Conservation (phyloP, 2,329 filamentous ascomycete genomes). For the Fusarium anguioides region DNA sequence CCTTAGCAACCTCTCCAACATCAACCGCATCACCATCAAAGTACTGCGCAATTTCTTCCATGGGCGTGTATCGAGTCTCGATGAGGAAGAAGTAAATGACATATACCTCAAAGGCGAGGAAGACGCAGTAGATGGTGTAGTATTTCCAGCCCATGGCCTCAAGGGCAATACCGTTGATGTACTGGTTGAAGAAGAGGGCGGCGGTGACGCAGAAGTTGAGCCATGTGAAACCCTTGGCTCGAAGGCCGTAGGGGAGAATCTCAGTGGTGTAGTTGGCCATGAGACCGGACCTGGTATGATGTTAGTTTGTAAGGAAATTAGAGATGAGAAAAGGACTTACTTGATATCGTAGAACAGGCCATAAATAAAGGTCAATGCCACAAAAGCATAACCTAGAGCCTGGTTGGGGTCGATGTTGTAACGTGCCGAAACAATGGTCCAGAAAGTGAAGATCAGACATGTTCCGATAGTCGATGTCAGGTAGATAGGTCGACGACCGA, state of each 20-base stretch:
- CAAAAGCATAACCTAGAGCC: slow-evolving; percentile 39
- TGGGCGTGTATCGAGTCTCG: slow-evolving; percentile 17
- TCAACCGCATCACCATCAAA: slow-evolving; percentile 18
- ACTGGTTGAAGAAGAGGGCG: slow-evolving; percentile 34
- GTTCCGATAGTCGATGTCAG: slow-evolving; percentile 27
- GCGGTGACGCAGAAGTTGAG: slow-evolving; percentile 33
- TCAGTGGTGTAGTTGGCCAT: slow-evolving; percentile 42
- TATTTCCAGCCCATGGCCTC: slow-evolving; percentile 33
- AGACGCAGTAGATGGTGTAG: slow-evolving; percentile 27
- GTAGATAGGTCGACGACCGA: slow-evolving; percentile 25
- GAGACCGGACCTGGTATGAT: slow-evolving; percentile 46
- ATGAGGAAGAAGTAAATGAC: slow-evolving; percentile 32
- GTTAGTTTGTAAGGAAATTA: not conserved
- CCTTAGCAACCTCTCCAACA: slow-evolving; percentile 16
- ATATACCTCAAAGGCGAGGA: slow-evolving; percentile 19
- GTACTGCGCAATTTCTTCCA: slow-evolving; percentile 23
- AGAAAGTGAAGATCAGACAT: slow-evolving; percentile 46
- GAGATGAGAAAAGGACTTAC: not conserved
- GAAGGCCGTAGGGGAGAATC: slow-evolving; percentile 41
- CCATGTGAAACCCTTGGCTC: slow-evolving; percentile 34
- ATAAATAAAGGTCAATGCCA: slow-evolving; percentile 54
- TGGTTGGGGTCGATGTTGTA: slow-evolving; percentile 37
- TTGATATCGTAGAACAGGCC: slow-evolving; percentile 51
- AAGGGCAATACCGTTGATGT: slow-evolving; percentile 30
- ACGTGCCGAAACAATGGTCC: slow-evolving; percentile 42